phyloP scores from a whole-genome alignment of 2,329 filamentous ascomycete species.

The Metarhizium guizhouense region DNA sequence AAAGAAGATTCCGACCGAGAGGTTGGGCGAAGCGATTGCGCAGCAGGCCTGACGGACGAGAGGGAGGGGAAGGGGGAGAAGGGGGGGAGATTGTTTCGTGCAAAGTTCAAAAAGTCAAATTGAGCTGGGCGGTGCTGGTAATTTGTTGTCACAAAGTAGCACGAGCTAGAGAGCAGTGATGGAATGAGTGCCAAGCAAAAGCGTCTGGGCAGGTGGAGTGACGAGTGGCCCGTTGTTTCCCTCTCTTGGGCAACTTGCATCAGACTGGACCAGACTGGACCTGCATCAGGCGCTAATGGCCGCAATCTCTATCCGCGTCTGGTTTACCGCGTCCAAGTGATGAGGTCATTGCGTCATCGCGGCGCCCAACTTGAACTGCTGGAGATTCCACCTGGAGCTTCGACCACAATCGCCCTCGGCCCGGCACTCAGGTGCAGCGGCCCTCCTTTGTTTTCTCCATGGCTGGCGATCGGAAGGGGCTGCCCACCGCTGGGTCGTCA shows the following conservation, averaged over 20 bases:
- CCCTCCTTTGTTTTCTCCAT: not conserved
- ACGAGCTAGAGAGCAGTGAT: too few relatives aligned
- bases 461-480: not conserved
- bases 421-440: not conserved
- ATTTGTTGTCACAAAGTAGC: too few relatives aligned
- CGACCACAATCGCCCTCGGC: not conserved
- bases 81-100: not conserved
- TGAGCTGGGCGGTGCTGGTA: not conserved
- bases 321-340: not conserved
- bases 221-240: too few relatives aligned
- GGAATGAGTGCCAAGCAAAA: too few relatives aligned
- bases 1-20: not conserved
- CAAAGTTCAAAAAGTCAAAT: not conserved
- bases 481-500: not conserved
- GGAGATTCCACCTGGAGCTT: too few relatives aligned
- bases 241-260: too few relatives aligned
- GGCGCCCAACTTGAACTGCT: too few relatives aligned
- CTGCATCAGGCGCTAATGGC: too few relatives aligned
- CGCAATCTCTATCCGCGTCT: too few relatives aligned
- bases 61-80: not conserved
- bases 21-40: not conserved
- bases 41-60: not conserved
- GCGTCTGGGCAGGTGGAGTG: too few relatives aligned
- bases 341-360: constrained; percentile 4
- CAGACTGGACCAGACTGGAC: too few relatives aligned